A percentile compares a stretch with the other conserved stretches of the same genome.
Evolutionary conservation across 345 rosid genomes (phyloP).

Genomic region (Zanthoxylum bungeanum): DNA sequence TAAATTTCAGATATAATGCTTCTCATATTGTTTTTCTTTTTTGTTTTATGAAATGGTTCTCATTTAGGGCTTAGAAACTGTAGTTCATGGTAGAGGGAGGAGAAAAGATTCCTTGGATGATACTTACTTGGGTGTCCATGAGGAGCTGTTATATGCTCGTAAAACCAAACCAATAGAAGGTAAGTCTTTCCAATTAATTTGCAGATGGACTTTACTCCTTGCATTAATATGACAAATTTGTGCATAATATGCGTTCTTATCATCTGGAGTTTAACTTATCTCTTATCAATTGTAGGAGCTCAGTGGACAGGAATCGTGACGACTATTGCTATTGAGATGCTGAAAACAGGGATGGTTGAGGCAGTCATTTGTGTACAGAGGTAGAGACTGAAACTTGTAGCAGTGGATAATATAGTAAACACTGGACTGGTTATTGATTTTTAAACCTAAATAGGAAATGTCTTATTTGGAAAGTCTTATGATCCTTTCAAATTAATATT

Average conservation of each 20-base stretch:
- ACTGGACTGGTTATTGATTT: not conserved
- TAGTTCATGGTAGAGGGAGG: constrained; percentile 91
- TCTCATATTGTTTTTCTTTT: not conserved
- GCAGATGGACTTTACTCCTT: not conserved
- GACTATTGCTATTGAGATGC: constrained; percentile 92
- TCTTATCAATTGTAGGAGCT: constrained; percentile 54
- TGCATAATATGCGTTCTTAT: no score
- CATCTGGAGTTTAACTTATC: constrained; percentile 3
- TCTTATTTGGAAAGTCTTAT: not conserved
- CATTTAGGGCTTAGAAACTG: constrained; percentile 69
- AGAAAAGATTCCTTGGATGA: constrained; percentile 68
- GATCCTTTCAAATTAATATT: constrained; percentile 5
- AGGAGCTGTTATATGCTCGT: constrained; percentile 81
- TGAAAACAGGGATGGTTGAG: constrained; percentile 81
- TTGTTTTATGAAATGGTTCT: no score
- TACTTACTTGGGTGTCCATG: constrained; percentile 77
- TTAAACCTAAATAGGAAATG: not conserved
- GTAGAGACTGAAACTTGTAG: constrained; percentile 28
- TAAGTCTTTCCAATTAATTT: constrained; percentile 13
- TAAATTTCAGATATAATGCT: not conserved
- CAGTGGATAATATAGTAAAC: not conserved
- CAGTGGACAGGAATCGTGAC: constrained; percentile 99
- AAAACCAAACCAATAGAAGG: constrained; percentile 86
- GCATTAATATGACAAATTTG: no score
- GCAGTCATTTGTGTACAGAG: constrained; percentile 97